Conservation (phyloP, 2,329 filamentous ascomycete species). For the Apiospora arundinis region DNA sequence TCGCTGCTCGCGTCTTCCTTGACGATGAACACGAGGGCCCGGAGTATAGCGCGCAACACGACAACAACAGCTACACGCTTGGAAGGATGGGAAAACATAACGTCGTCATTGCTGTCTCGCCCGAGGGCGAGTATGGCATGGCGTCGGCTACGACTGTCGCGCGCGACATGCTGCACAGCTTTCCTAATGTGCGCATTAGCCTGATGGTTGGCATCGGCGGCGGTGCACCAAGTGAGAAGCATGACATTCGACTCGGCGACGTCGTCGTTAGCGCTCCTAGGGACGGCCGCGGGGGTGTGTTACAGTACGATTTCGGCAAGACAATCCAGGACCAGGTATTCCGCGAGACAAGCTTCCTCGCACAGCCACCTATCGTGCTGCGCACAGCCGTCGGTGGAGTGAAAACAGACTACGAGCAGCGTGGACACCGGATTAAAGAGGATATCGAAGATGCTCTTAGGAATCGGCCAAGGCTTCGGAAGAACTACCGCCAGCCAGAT, state of each 20-base stretch:
- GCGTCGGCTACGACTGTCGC: slow-evolving; percentile 35
- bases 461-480: neutral
- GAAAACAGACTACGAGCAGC: neutral
- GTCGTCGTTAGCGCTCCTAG: slow-evolving; percentile 38
- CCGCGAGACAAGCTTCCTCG: slow-evolving; percentile 23
- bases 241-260: slow-evolving; percentile 42
- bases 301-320: slow-evolving; percentile 43
- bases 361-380: slow-evolving; percentile 21
- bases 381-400: slow-evolving; percentile 27
- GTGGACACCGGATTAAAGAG: slow-evolving; percentile 9
- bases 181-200: slow-evolving; percentile 35
- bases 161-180: slow-evolving; percentile 36
- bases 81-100: slow-evolving; percentile 43
- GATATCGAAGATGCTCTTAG: slow-evolving; percentile 11
- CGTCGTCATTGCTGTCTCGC: slow-evolving; percentile 41
- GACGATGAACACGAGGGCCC: slow-evolving; percentile 44
- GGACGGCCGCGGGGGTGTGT: slow-evolving; percentile 31
- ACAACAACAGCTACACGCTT: slow-evolving; percentile 39
- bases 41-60: slow-evolving; percentile 33
- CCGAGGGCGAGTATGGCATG: slow-evolving; percentile 35
- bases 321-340: slow-evolving; percentile 31
- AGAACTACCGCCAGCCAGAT: neutral
- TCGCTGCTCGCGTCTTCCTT: slow-evolving; percentile 46
- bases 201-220: slow-evolving; percentile 39
- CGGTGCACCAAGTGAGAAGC: slow-evolving; percentile 10